Evolutionary conservation across 164 flowering plant genomes (phyloP).

Genomic region (Piper longum): DNA sequence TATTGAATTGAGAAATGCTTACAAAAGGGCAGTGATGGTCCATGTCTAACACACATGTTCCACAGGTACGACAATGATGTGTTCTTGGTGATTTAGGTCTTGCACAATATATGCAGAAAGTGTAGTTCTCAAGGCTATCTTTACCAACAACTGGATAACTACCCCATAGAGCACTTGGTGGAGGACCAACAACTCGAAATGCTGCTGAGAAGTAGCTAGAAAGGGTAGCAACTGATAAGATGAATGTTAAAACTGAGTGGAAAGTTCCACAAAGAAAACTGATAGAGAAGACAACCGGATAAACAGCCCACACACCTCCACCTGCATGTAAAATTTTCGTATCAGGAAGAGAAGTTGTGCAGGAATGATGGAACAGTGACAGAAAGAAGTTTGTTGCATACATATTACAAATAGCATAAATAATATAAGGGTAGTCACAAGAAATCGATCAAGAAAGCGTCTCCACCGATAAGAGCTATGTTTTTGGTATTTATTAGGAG

Average conservation of each 20-base stretch:
- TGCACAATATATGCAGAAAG: slow-evolving; percentile 61
- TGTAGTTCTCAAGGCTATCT: slow-evolving; percentile 62
- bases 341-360: neutral
- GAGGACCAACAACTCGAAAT: slow-evolving; percentile 55
- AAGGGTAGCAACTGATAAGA: slow-evolving; percentile 48
- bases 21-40: slow-evolving; percentile 99
- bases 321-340: slow-evolving; percentile 27
- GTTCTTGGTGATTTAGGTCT: slow-evolving; percentile 82
- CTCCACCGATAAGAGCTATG: slow-evolving; percentile 38
- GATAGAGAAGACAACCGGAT: slow-evolving; percentile 63
- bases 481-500: slow-evolving; percentile 22
- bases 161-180: slow-evolving; percentile 60
- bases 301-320: slow-evolving; percentile 89
- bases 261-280: slow-evolving; percentile 38
- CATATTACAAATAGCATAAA: slow-evolving; percentile 74
- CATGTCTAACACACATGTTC: slow-evolving; percentile 81
- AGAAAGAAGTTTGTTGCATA: slow-evolving; percentile 12
- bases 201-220: slow-evolving; percentile 56
- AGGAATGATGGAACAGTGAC: neutral
- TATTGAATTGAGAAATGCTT: slow-evolving; percentile 20
- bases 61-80: slow-evolving; percentile 91
- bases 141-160: slow-evolving; percentile 64
- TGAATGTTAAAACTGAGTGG: slow-evolving; percentile 29
- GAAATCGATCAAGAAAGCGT: slow-evolving; percentile 63
- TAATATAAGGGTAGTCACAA: slow-evolving; percentile 36